Evolutionary conservation across 2,329 filamentous ascomycete genomes (phyloP), one percentile per base, ranked within the genome.

Genomic region (Didymellaceae sp.): DNA sequence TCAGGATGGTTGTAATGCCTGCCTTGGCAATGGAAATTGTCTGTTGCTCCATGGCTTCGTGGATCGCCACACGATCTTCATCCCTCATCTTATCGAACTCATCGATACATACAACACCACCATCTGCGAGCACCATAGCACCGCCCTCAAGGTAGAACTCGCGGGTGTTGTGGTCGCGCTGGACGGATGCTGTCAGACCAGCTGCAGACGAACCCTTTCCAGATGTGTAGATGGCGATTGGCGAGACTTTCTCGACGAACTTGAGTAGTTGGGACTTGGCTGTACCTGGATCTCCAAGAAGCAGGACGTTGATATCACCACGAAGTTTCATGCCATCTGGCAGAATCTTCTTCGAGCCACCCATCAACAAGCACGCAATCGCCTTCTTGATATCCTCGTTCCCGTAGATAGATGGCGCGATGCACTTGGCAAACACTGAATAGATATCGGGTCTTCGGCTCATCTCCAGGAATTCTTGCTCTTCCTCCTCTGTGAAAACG

Each of bases 41-140:
- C 75, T 99, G 94, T 77, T 99, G 94, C 73, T 99, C 94, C 94
- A 99, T 99, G 51, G 94, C 94, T 82, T 99, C 94, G 80, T 99
- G 94, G 61, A 99, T 99, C 2, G 94, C 94, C 6, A 97, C 94
- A 63, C 94, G 85, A 66, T 99, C 94, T 74, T 99, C 94, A 70
- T 99, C 94, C 56, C 94, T 84, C 94, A 99, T 99, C 80, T 99
- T 99, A 78, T 99, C 94, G 70, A 99, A 99, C 76, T 99, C 94
- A 70, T 99, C 94, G 63, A 99, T 99, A 74, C 94, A 97, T 8
- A 97, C 94, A 1, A 97, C 93, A 64, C 94, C 94, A 2, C 92
- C 92, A 61, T 99, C 94, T 4, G 94, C 94, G 14, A 99, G 84
- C 3, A 99, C 94, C 94, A 99, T 97, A 24, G 94, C 94, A 75